Conservation (phyloP, 164 flowering plant species). For the Vitis labrusca region DNA sequence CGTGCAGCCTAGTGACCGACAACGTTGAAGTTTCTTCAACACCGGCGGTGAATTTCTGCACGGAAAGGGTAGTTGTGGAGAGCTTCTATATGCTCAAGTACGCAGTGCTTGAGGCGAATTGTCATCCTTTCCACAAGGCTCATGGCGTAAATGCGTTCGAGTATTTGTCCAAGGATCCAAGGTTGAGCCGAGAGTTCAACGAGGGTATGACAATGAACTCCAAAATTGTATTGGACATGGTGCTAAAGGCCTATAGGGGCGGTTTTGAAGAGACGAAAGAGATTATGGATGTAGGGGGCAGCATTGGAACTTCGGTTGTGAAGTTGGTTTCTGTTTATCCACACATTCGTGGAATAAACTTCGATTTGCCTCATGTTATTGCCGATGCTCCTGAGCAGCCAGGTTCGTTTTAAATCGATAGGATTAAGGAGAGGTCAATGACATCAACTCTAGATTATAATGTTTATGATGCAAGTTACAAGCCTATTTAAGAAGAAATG, state of each 20-base stretch:
- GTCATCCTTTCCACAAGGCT: background rate
- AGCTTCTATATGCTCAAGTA: background rate
- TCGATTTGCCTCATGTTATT: conserved; percentile 9
- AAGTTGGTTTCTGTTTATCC: conserved; percentile 5
- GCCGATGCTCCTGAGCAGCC: conserved; percentile 1
- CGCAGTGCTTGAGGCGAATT: background rate
- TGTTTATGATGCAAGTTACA: too few species aligned
- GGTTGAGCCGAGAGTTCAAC: background rate
- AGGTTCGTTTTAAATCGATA: background rate
- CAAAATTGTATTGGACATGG: background rate
- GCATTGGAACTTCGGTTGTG: background rate
- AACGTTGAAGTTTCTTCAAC: background rate
- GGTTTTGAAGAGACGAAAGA: conserved; percentile 1
- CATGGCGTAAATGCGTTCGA: background rate
- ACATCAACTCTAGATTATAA: too few species aligned
- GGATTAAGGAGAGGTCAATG: too few species aligned
- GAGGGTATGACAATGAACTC: background rate
- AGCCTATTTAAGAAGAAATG: too few species aligned
- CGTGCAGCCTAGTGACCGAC: background rate
- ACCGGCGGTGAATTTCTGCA: background rate
- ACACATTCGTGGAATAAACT: conserved; percentile 6
- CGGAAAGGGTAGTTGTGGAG: background rate
- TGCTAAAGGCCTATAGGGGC: background rate
- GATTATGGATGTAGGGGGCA: conserved; percentile 2
- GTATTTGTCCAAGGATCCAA: background rate